Base-by-base conservation (phyloP, 768 basidiomycete genomes). In the Tephrocybe sp. region DNA sequence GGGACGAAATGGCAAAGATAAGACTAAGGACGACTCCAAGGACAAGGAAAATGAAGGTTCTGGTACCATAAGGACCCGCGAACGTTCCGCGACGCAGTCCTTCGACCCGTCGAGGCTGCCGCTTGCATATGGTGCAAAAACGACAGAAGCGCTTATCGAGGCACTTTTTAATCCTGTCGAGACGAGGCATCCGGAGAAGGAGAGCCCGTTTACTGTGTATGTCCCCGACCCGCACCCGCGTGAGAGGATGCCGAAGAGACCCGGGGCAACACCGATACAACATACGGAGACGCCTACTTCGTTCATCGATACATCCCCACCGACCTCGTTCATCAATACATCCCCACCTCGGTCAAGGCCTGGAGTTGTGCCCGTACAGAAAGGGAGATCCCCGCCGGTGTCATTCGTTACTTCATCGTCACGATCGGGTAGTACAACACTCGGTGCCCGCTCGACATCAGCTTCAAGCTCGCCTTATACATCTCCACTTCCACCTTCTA, bases 141-240 rank as follows among this genome's bases (percentile, higher is more conserved):
- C 82, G 12, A 90, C 88, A 0, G 87, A 88, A 61, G 73, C 73
- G 30, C 74, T 92, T 34, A 90, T 91, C 60, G 89, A 92, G 47
- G 82, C 86, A 5, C 63, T 92, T 21, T 92, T 92, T 63, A 92
- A 92, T 57, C 89, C 89, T 1, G 74, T 75, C 1, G 76, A 73
- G 1, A 78, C 78, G 8, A 69, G 68, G 1, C 71, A 74, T 34
- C 60, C 57, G 53, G 57, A 57, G 15, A 60, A 65, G 28, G 69
- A 74, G 50, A 69, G 64, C 32, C 77, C 76, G 13, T 77, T 79
- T 53, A 76, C 75, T 30, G 54, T 70, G 9, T 72, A 69, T 44
- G 63, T 69, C 4, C 66, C 71, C 36, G 30, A 48, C 11, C 36
- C 36, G 7, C 5, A 16, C 18, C 27, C 37, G 9, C 32, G 27